Conservation (phyloP, 495 filamentous ascomycete species). For the Aspergillus baeticus region DNA sequence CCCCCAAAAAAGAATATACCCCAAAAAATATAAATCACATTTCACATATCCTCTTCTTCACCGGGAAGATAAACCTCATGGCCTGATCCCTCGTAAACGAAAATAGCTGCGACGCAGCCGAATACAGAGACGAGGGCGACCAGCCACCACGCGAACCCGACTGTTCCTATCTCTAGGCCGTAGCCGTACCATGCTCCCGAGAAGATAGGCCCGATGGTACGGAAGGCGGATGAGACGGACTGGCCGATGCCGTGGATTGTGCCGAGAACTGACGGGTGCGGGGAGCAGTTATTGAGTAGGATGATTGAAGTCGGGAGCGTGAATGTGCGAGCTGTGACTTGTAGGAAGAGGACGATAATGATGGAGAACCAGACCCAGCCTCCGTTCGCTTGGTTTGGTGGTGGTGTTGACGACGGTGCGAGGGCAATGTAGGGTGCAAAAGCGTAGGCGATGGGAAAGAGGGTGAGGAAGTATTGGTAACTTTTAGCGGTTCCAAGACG, state of each 20-base stretch:
- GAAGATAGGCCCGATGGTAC: slow-evolving; percentile 73
- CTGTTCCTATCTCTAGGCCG: slow-evolving; percentile 65
- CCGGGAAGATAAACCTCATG: slow-evolving; percentile 70
- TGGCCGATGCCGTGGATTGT: slow-evolving; percentile 82
- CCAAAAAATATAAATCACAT: background rate
- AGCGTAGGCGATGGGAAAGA: slow-evolving; percentile 74
- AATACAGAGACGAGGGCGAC: slow-evolving; percentile 62
- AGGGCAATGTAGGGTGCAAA: slow-evolving; percentile 71
- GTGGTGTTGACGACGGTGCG: slow-evolving; percentile 59
- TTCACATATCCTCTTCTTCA: slow-evolving; percentile 52
- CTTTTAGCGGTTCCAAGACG: slow-evolving; percentile 66
- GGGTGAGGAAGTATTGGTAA: slow-evolving; percentile 65
- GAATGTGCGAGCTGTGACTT: slow-evolving; percentile 80
- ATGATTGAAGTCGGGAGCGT: slow-evolving; percentile 75
- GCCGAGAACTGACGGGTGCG: slow-evolving; percentile 76
- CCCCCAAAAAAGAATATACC: slow-evolving; percentile 4
- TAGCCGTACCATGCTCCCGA: slow-evolving; percentile 70
- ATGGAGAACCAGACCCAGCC: slow-evolving; percentile 66
- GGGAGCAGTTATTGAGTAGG: slow-evolving; percentile 79
- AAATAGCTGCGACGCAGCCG: slow-evolving; percentile 59
- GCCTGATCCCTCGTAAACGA: slow-evolving; percentile 71
- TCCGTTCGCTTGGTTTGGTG: slow-evolving; percentile 65
- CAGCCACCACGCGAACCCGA: slow-evolving; percentile 79
- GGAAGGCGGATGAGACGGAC: slow-evolving; percentile 65
- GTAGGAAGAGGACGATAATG: slow-evolving; percentile 63